phyloP scores from a whole-genome alignment of 768 basidiomycete species.

The Amanita molliuscula region DNA sequence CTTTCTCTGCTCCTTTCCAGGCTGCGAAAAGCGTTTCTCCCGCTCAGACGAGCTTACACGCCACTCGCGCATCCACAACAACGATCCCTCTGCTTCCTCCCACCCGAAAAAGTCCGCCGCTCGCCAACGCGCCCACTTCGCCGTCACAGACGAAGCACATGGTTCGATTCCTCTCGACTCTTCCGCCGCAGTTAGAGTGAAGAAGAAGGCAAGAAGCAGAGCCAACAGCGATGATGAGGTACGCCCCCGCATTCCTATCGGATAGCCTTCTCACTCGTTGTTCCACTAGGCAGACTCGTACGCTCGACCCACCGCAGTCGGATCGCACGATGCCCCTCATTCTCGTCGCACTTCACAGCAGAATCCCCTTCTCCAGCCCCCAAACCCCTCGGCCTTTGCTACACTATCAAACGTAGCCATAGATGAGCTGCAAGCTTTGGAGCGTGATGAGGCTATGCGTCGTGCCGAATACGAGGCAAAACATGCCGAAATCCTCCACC shows the following conservation, averaged over 20 bases:
- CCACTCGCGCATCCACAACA: slow-evolving; percentile 88
- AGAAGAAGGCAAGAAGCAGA: slow-evolving; percentile 73
- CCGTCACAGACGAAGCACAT: slow-evolving; percentile 10
- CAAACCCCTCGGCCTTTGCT: slow-evolving; percentile 42
- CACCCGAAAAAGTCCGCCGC: slow-evolving; percentile 15
- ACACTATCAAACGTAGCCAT: slow-evolving; percentile 69
- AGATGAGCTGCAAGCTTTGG: slow-evolving; percentile 84
- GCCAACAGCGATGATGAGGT: slow-evolving; percentile 84
- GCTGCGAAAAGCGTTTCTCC: slow-evolving; percentile 98
- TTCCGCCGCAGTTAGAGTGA: slow-evolving; percentile 27
- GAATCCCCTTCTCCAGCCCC: slow-evolving; percentile 13
- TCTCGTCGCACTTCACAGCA: slow-evolving; percentile 20
- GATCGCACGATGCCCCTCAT: slow-evolving; percentile 33
- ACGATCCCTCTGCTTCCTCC: slow-evolving; percentile 28
- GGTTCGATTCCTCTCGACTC: slow-evolving; percentile 5
- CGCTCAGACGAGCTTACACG: slow-evolving; percentile 98
- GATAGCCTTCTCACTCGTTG: slow-evolving; percentile 7
- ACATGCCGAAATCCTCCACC: slow-evolving; percentile 53
- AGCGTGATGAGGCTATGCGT: slow-evolving; percentile 73
- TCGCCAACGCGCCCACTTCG: slow-evolving; percentile 11
- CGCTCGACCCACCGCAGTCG: slow-evolving; percentile 42
- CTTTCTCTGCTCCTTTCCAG: slow-evolving; percentile 81
- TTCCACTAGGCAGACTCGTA: slow-evolving; percentile 39
- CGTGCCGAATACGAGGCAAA: slow-evolving; percentile 81
- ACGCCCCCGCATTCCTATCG: slow-evolving; percentile 18